Conservation (phyloP, 257 asterid genomes). For the Asclepias syriaca region DNA sequence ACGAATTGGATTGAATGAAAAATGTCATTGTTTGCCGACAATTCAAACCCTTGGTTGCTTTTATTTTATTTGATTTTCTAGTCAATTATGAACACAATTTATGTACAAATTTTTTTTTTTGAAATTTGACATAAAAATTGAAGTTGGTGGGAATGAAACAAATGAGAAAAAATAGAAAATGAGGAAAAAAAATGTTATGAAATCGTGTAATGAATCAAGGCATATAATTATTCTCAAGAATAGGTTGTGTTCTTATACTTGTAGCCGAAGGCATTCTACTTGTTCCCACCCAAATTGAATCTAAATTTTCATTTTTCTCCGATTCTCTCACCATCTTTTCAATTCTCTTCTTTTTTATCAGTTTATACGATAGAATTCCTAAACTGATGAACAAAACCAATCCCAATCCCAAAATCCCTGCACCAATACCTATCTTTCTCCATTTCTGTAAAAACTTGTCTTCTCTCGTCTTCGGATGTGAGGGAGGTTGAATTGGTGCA, state of each 20-base stretch:
- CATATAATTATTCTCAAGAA: constrained; percentile 51
- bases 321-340: constrained; percentile 55
- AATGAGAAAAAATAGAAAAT: constrained; percentile 2
- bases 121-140: neutral
- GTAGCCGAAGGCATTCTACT: constrained; percentile 83
- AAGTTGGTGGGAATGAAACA: neutral
- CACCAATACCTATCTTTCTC: constrained; percentile 61
- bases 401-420: constrained; percentile 49
- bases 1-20: constrained; percentile 1
- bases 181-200: neutral
- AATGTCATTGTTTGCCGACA: neutral
- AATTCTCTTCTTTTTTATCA: constrained; percentile 26
- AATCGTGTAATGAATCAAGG: constrained; percentile 32
- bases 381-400: constrained; percentile 24
- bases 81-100: neutral
- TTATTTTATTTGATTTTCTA: constrained; percentile 1
- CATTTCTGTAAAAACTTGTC: constrained; percentile 25
- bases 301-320: constrained; percentile 59
- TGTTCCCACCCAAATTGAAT: constrained; percentile 57
- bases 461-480: constrained; percentile 1
- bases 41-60: neutral
- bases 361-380: constrained; percentile 24
- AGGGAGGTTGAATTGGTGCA: constrained; percentile 21
- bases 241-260: constrained; percentile 76
- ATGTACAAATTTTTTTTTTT: too few relatives aligned